A percentile compares a stretch with the other conserved stretches of the same genome.
These are phyloP conservation scores for Erodium trifolium DNA, from an alignment of 441 rosid genomes.

Conservation along the genomic window DNA sequence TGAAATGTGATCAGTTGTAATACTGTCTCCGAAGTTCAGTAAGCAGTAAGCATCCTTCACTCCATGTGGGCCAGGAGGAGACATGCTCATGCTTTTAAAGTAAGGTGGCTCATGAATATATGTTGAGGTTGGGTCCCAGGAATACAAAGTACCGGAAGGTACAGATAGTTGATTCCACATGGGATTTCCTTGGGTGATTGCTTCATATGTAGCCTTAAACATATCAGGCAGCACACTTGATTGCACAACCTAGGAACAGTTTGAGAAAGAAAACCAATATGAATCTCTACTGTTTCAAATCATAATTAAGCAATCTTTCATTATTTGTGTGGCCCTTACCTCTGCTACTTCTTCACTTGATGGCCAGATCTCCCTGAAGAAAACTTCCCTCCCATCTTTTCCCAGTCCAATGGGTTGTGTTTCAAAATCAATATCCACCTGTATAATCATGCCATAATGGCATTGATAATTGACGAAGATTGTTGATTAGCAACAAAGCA, in stretches of 20 bases:
- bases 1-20: constrained; percentile 90
- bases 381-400: constrained; percentile 61
- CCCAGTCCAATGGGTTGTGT: constrained; percentile 65
- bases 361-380: constrained; percentile 88
- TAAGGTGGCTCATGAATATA: constrained; percentile 90
- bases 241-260: constrained; percentile 58
- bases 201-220: constrained; percentile 85
- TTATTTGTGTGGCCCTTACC: constrained; percentile 26
- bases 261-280: constrained; percentile 2
- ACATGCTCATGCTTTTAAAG: constrained; percentile 90
- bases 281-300: constrained; percentile 7
- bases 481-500: background rate
- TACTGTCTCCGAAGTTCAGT: constrained; percentile 84
- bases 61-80: constrained; percentile 79
- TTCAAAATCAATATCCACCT: constrained; percentile 82
- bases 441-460: constrained; percentile 21
- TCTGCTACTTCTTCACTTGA: constrained; percentile 74
- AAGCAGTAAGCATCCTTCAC: constrained; percentile 27
- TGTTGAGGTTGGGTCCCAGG: constrained; percentile 80
- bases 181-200: constrained; percentile 83
- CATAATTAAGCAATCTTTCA: constrained; percentile 10
- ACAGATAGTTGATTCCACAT: constrained; percentile 88
- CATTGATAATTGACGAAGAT: background rate
- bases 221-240: constrained; percentile 78
- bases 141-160: constrained; percentile 53